A percentile compares a stretch with the other conserved stretches of the same genome.
Conservation (phyloP, 2,329 filamentous ascomycete species). For the Coccinonectria pachysandricola region DNA sequence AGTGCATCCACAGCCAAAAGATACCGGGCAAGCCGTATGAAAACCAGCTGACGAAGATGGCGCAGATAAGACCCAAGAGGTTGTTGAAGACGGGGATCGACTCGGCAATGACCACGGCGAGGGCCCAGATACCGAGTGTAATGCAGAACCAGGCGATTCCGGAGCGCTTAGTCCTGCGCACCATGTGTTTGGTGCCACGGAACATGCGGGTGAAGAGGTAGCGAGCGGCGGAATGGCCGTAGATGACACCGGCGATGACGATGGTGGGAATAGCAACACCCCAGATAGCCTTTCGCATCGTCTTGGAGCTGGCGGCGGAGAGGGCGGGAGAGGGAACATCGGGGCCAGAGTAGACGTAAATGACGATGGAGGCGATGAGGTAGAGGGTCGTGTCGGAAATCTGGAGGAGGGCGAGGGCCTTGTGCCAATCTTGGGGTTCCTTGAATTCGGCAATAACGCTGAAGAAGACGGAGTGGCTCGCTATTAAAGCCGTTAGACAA, state of each 20-base stretch:
- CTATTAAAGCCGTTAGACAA: slow-evolving; percentile 5
- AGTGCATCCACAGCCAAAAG: slow-evolving; percentile 39
- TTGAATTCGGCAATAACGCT: slow-evolving; percentile 55
- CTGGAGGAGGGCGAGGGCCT: slow-evolving; percentile 43
- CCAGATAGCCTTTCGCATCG: slow-evolving; percentile 54
- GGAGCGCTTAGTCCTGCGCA: slow-evolving; percentile 38
- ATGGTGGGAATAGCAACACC: slow-evolving; percentile 61
- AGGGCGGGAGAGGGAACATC: slow-evolving; percentile 56
- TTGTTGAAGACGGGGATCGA: slow-evolving; percentile 60
- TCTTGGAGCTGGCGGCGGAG: slow-evolving; percentile 41
- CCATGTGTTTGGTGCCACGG: slow-evolving; percentile 45
- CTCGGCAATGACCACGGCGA: slow-evolving; percentile 59
- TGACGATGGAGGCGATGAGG: slow-evolving; percentile 51
- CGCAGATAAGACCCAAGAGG: slow-evolving; percentile 51
- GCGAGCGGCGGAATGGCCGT: slow-evolving; percentile 55
- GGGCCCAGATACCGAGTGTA: slow-evolving; percentile 42
- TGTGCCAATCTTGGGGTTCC: slow-evolving; percentile 35
- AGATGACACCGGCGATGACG: slow-evolving; percentile 60
- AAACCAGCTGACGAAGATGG: slow-evolving; percentile 60
- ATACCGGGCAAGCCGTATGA: slow-evolving; percentile 39
- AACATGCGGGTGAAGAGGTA: slow-evolving; percentile 57
- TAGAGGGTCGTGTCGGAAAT: slow-evolving; percentile 51
- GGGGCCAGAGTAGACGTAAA: slow-evolving; percentile 56
- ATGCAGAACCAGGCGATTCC: slow-evolving; percentile 50
- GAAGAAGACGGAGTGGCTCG: slow-evolving; percentile 59